These are phyloP conservation scores for Aspergillus steynii DNA, from an alignment of 495 filamentous ascomycete species.

Conservation along the genomic window DNA sequence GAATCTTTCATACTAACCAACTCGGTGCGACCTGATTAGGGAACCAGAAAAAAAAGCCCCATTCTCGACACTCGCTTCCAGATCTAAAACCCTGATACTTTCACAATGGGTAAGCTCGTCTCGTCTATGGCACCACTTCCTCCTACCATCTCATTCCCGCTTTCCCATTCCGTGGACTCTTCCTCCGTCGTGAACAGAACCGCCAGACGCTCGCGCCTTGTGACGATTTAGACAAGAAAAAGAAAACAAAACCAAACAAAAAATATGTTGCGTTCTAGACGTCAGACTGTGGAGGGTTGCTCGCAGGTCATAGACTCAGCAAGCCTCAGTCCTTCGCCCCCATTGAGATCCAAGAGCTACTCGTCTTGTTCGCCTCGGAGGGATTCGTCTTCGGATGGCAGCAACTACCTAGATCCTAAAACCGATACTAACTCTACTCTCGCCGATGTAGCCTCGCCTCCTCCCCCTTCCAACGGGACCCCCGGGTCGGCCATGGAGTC, in stretches of 20 bases:
- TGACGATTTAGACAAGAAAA: neutral
- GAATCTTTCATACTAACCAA: constrained; percentile 23
- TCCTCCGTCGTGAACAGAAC: constrained; percentile 2
- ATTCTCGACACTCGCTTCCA: constrained; percentile 30
- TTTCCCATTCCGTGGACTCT: neutral
- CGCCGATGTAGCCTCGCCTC: constrained; percentile 38
- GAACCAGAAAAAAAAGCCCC: constrained; percentile 19
- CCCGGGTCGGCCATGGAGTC: constrained; percentile 35
- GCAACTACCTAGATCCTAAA: constrained; percentile 17
- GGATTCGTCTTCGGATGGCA: constrained; percentile 14
- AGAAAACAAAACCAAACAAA: neutral
- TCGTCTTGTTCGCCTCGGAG: constrained; percentile 16
- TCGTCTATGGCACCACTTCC: constrained; percentile 13
- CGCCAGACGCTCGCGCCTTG: constrained; percentile 13
- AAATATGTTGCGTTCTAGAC: constrained; percentile 1
- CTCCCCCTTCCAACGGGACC: constrained; percentile 37
- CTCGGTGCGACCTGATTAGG: constrained; percentile 32
- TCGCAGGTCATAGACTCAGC: constrained; percentile 15
- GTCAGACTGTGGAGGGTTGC: constrained; percentile 20
- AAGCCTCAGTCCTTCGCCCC: constrained; percentile 9
- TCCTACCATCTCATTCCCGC: constrained; percentile 11
- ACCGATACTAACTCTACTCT: constrained; percentile 31
- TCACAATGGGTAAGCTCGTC: constrained; percentile 46
- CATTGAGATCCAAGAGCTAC: constrained; percentile 17
- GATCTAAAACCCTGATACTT: constrained; percentile 22